Conservation (phyloP, 352 stramenopile species). For the Saprolegnia diclina region DNA sequence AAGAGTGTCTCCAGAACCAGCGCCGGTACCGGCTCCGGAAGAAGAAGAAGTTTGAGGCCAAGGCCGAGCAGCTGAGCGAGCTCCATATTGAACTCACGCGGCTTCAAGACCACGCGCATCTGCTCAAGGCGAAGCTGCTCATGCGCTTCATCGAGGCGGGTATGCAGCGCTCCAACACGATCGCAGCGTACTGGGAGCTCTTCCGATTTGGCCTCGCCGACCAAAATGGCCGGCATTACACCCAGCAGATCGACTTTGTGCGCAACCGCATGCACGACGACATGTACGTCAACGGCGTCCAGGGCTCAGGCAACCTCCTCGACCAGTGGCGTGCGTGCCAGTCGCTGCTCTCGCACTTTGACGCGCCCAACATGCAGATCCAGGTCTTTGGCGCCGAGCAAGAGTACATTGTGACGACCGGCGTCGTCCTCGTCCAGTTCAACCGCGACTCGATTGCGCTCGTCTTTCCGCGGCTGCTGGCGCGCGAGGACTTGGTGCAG, state of each 20-base stretch:
- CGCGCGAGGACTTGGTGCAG: conserved; percentile 23
- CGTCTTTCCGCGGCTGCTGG: background rate
- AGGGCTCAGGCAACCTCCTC: conserved; percentile 2
- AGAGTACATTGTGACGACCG: conserved; percentile 5
- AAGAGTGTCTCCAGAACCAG: conserved; percentile 23
- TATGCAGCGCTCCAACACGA: conserved; percentile 10
- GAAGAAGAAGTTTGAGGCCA: background rate
- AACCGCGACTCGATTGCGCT: background rate
- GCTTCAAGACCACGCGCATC: conserved; percentile 4
- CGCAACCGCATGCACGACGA: conserved; percentile 7
- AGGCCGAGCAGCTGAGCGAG: conserved; percentile 6
- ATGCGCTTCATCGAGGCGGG: conserved; percentile 9
- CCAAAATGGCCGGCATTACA: background rate
- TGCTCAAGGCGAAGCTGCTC: conserved; percentile 8
- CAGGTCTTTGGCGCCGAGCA: background rate
- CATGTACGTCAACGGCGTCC: conserved; percentile 17
- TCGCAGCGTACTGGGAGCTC: conserved; percentile 8
- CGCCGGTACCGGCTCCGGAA: conserved; percentile 15
- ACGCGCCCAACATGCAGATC: background rate
- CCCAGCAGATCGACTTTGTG: conserved; percentile 11
- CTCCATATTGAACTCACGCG: background rate
- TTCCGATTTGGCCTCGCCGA: conserved; percentile 3
- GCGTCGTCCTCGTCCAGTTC: background rate
- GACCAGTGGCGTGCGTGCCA: conserved; percentile 4
- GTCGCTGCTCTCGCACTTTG: background rate